Conservation (phyloP, 2,329 filamentous ascomycete genomes). For the Diaporthe batatas region DNA sequence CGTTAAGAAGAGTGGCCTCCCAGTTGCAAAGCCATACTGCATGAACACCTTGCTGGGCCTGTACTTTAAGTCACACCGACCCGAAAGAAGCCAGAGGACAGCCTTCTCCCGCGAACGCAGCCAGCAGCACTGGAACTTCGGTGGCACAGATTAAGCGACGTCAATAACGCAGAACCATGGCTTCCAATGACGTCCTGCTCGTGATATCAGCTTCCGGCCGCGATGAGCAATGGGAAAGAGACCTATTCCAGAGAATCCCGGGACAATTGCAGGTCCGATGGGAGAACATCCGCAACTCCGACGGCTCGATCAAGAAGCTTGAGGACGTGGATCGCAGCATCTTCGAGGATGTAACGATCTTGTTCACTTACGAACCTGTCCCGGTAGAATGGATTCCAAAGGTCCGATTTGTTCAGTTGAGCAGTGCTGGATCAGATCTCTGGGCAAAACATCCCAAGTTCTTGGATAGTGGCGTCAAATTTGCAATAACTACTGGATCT, state of each 20-base stretch:
- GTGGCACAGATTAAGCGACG: background rate
- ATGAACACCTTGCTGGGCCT: background rate
- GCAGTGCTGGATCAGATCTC: conserved; percentile 55
- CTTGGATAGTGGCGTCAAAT: conserved; percentile 49
- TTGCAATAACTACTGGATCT: conserved; percentile 54
- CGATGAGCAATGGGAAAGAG: conserved; percentile 34
- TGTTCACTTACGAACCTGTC: conserved; percentile 51
- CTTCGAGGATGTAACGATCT: conserved; percentile 54
- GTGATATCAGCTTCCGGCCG: conserved; percentile 28
- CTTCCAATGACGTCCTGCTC: conserved; percentile 28
- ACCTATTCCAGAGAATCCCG: conserved; percentile 5
- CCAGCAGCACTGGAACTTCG: background rate
- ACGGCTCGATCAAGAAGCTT: conserved; percentile 43
- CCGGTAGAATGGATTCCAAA: conserved; percentile 48
- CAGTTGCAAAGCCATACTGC: too few species aligned
- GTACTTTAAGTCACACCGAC: background rate
- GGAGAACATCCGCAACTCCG: conserved; percentile 44
- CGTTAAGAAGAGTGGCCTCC: background rate
- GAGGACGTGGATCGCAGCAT: conserved; percentile 48
- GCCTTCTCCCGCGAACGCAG: background rate
- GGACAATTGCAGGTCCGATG: conserved; percentile 51
- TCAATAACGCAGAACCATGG: background rate
- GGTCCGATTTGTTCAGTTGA: conserved; percentile 56
- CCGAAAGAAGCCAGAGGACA: background rate
- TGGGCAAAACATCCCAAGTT: conserved; percentile 52